Evolutionary conservation across 306 rosid species (phyloP).

Genomic region (Vigna radiata): DNA sequence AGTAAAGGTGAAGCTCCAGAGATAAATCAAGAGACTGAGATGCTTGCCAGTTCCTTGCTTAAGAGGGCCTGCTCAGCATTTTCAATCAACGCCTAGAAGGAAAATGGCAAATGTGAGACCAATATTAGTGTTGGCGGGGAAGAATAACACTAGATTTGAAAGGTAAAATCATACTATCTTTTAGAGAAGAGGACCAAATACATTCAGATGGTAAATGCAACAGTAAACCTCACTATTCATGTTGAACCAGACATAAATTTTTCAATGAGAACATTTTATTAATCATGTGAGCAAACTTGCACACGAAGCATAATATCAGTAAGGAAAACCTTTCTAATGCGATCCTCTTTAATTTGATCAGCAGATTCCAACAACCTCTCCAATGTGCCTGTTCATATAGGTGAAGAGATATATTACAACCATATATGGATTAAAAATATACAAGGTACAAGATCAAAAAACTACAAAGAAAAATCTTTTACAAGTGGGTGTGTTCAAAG

Average conservation of each 20-base stretch:
- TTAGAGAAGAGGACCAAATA: neutral
- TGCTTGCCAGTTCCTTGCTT: conserved; percentile 94
- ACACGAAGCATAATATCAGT: conserved; percentile 19
- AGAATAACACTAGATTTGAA: conserved; percentile 6
- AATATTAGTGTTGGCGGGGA: neutral
- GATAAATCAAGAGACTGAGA: conserved; percentile 32
- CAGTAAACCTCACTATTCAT: conserved; percentile 37
- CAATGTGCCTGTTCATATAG: conserved; percentile 65
- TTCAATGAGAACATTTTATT: conserved; percentile 29
- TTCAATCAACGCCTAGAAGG: conserved; percentile 73
- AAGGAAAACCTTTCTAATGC: conserved; percentile 74
- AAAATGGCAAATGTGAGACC: conserved; percentile 39
- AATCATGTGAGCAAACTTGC: conserved; percentile 13
- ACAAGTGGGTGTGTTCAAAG: conserved; percentile 16
- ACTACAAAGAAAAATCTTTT: neutral
- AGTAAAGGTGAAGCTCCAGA: neutral
- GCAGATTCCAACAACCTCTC: conserved; percentile 82
- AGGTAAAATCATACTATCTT: conserved; percentile 22
- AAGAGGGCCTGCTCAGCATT: conserved; percentile 86
- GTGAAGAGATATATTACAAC: conserved; percentile 37
- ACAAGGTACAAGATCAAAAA: conserved; percentile 33
- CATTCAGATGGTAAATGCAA: conserved; percentile 37
- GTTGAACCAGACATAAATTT: conserved; percentile 17
- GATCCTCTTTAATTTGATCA: conserved; percentile 83
- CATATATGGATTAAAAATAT: neutral